Percentiles rank a stretch among this genome's conserved stretches.
Conservation (phyloP, 495 filamentous ascomycete genomes). For the Aspergillus avenaceus region DNA sequence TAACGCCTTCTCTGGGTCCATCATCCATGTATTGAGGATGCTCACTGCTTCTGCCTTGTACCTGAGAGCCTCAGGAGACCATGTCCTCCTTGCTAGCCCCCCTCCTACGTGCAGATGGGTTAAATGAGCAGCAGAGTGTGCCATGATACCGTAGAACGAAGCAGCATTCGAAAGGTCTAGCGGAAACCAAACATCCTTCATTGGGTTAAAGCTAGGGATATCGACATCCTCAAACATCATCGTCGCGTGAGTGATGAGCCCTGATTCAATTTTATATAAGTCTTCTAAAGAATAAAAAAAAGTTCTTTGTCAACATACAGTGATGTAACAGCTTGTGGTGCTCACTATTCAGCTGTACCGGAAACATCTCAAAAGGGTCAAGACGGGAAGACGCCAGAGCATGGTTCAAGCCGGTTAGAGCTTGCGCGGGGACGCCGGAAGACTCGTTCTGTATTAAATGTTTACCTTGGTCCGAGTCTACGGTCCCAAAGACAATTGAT, state of each 20-base stretch:
- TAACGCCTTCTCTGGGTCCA: constrained; percentile 19
- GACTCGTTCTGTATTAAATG: neutral
- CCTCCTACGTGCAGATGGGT: constrained; percentile 19
- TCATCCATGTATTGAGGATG: constrained; percentile 20
- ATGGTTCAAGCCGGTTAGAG: constrained; percentile 11
- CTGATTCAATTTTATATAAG: constrained; percentile 5
- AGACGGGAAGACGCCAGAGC: constrained; percentile 16
- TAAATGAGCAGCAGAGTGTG: constrained; percentile 25
- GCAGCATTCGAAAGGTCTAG: constrained; percentile 27
- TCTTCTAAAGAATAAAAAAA: neutral
- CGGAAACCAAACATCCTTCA: constrained; percentile 30
- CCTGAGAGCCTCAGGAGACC: constrained; percentile 18
- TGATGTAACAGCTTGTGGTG: constrained; percentile 28
- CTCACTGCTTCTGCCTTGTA: constrained; percentile 22
- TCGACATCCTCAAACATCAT: constrained; percentile 28
- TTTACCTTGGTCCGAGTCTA: neutral
- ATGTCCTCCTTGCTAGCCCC: constrained; percentile 10
- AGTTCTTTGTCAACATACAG: no score
- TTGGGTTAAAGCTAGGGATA: constrained; percentile 23
- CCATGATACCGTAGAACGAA: constrained; percentile 28
- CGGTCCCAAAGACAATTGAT: neutral
- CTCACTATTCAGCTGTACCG: constrained; percentile 20
- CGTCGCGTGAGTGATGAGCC: constrained; percentile 24
- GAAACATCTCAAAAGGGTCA: constrained; percentile 27
- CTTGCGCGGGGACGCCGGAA: constrained; percentile 9